These are phyloP conservation scores for Leptographium galeiforme DNA, from an alignment of 2,329 filamentous ascomycete genomes.

Conservation along the genomic window DNA sequence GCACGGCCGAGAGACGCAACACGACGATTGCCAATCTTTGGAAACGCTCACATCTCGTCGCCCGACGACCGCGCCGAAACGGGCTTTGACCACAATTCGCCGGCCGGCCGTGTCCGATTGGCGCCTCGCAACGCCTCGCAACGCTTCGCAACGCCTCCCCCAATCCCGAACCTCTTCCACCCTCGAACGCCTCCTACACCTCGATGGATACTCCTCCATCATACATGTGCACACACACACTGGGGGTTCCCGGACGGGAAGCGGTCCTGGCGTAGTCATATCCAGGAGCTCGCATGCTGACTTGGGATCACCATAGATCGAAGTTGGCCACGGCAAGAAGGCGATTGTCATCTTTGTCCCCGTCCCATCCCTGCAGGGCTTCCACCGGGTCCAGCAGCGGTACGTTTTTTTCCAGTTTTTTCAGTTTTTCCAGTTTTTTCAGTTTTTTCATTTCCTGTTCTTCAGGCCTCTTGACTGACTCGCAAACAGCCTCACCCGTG, in stretches of 20 bases:
- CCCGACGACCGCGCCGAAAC: too few relatives aligned
- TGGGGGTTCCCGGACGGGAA: conserved; percentile 57
- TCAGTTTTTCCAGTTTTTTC: too few relatives aligned
- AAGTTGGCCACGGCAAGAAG: conserved; percentile 99
- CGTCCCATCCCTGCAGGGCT: conserved; percentile 93
- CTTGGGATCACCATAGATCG: conserved; percentile 73
- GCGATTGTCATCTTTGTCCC: conserved; percentile 99
- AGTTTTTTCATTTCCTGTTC: too few relatives aligned
- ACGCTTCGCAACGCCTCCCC: background rate
- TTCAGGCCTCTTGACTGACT: too few relatives aligned
- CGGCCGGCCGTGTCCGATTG: too few relatives aligned
- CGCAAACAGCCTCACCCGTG: conserved; percentile 75
- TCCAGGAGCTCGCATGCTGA: conserved; percentile 68
- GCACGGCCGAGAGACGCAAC: too few relatives aligned
- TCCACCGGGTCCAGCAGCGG: conserved; percentile 99
- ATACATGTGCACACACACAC: conserved; percentile 7
- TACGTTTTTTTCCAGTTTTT: too few relatives aligned
- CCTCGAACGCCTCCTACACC: background rate
- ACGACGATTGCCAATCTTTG: too few relatives aligned
- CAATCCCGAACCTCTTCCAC: background rate
- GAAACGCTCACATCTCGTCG: too few relatives aligned
- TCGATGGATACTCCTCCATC: too few relatives aligned
- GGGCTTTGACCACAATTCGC: too few relatives aligned
- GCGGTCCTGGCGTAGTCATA: conserved; percentile 51
- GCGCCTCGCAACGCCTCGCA: too few relatives aligned